These are phyloP conservation scores for Melianthus villosus DNA, from an alignment of 441 rosid genomes.

Conservation along the genomic window DNA sequence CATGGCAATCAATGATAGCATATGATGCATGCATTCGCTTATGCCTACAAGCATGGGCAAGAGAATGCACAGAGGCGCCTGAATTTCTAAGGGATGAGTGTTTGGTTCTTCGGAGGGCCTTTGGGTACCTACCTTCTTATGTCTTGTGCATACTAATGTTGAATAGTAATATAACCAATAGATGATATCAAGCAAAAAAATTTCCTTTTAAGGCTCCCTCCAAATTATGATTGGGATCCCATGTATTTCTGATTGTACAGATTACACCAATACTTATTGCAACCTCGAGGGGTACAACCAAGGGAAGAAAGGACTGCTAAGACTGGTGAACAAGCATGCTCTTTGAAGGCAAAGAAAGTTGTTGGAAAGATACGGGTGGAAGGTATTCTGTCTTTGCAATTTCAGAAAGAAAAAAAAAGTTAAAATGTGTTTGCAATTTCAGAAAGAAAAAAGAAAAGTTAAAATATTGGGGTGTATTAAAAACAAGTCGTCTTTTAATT, in stretches of 20 bases:
- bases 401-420: slow-evolving; percentile 1
- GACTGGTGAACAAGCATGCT: slow-evolving; percentile 28
- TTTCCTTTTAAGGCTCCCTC: slow-evolving; percentile 1
- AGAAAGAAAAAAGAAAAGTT: no score
- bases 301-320: slow-evolving; percentile 24
- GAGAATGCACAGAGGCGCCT: slow-evolving; percentile 87
- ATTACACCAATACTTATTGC: slow-evolving; percentile 68
- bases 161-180: background rate
- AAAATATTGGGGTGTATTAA: no score
- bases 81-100: slow-evolving; percentile 83
- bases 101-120: slow-evolving; percentile 70
- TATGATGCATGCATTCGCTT: slow-evolving; percentile 92
- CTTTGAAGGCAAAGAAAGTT: slow-evolving; percentile 41
- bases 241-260: slow-evolving; percentile 17
- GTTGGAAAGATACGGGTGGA: slow-evolving; percentile 75
- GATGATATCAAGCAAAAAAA: slow-evolving; percentile 4
- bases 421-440: no score
- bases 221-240: slow-evolving; percentile 8
- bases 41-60: slow-evolving; percentile 73
- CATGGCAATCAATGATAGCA: slow-evolving; percentile 85
- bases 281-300: slow-evolving; percentile 56
- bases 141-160: slow-evolving; percentile 7
- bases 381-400: slow-evolving; percentile 27
- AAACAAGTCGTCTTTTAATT: no score
- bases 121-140: slow-evolving; percentile 43